A percentile compares a stretch with the other conserved stretches of the same genome.
Evolutionary conservation across 306 rosid species (phyloP).

Genomic region (Gleditsia sinensis): DNA sequence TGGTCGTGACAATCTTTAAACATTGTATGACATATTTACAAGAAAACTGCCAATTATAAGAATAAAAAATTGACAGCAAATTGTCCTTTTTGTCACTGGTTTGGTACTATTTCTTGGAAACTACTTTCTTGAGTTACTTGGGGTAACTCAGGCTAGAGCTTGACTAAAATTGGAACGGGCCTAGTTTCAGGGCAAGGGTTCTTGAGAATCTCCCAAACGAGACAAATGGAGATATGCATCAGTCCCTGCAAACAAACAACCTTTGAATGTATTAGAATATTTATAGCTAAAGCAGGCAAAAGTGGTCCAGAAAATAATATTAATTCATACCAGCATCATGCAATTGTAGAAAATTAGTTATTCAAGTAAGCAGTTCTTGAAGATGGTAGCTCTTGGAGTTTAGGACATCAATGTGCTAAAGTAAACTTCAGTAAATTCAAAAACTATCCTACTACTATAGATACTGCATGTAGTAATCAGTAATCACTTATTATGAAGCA

Average conservation of each 20-base stretch:
- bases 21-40: neutral
- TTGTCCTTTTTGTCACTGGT: neutral
- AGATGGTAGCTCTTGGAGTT: neutral
- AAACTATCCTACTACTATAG: too few relatives aligned
- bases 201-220: constrained; percentile 80
- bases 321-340: neutral
- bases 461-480: neutral
- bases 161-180: neutral
- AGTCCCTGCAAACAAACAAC: constrained; percentile 52
- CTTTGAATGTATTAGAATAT: neutral
- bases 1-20: neutral
- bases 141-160: neutral
- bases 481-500: neutral
- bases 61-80: neutral
- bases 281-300: neutral
- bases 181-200: constrained; percentile 59
- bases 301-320: neutral
- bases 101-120: neutral
- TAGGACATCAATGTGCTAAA: too few relatives aligned
- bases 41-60: neutral
- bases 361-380: neutral
- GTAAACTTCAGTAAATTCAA: neutral
- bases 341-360: neutral
- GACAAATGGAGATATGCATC: constrained; percentile 83
- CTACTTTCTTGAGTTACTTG: neutral